These are phyloP conservation scores for Arthrinium phaeospermum DNA, from an alignment of 2,329 filamentous ascomycete species.

Conservation along the genomic window DNA sequence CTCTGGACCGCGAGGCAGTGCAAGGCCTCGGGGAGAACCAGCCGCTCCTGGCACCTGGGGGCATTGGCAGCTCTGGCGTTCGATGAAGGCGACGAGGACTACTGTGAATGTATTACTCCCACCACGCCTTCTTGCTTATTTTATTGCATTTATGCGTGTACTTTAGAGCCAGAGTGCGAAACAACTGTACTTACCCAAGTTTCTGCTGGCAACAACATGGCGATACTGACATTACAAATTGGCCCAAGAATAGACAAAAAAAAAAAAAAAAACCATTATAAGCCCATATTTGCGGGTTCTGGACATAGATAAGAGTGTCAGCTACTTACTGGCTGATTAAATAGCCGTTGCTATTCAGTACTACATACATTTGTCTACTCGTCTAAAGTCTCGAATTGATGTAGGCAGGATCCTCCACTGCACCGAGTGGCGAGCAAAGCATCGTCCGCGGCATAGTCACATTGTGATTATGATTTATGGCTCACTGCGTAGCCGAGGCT, in stretches of 20 bases:
- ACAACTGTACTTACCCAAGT: neutral
- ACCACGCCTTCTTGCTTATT: neutral
- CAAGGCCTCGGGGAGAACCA: constrained; percentile 42
- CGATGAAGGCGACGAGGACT: constrained; percentile 29
- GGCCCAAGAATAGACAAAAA: neutral
- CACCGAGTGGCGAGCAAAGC: neutral
- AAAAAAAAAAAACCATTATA: neutral
- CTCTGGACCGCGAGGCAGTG: constrained; percentile 41
- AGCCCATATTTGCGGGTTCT: neutral
- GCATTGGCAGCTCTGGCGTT: constrained; percentile 40
- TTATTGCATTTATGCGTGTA: neutral
- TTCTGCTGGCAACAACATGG: neutral
- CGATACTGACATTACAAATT: neutral
- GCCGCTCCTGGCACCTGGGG: constrained; percentile 41
- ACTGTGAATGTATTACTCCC: neutral
- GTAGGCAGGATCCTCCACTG: neutral
- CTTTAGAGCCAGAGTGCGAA: neutral
- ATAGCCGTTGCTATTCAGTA: neutral
- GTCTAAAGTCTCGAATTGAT: neutral
- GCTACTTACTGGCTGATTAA: neutral
- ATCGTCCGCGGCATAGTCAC: neutral
- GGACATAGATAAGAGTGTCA: no score
- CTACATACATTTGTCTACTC: neutral
- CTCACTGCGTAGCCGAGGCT: neutral
- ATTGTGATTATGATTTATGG: neutral